A percentile compares a stretch with the other conserved stretches of the same genome.
These are phyloP conservation scores for Penicillium silybi DNA, from an alignment of 495 filamentous ascomycete genomes.

Conservation along the genomic window DNA sequence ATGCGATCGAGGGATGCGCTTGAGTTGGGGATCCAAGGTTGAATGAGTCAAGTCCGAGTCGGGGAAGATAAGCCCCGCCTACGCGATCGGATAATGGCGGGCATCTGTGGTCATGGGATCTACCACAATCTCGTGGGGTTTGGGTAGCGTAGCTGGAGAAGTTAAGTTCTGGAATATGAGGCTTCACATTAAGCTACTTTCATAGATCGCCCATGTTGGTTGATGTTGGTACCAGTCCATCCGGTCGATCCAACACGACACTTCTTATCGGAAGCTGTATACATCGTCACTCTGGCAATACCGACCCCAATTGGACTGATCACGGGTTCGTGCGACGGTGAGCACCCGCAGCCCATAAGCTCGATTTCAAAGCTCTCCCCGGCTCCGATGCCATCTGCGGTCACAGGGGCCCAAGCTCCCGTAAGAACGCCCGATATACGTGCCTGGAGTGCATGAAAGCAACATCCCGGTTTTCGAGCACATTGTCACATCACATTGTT, in stretches of 20 bases:
- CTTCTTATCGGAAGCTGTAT: neutral
- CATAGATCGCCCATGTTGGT: neutral
- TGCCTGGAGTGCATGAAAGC: conserved; percentile 20
- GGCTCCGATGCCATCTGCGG: conserved; percentile 10
- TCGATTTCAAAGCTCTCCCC: conserved; percentile 19
- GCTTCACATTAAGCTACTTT: neutral
- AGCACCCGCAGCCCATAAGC: conserved; percentile 6
- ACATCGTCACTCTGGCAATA: neutral
- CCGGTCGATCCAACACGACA: neutral
- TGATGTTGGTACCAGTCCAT: neutral
- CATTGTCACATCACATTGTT: conserved; percentile 22
- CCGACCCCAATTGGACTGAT: neutral
- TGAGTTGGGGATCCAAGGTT: neutral
- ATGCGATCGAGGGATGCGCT: neutral
- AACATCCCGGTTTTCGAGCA: conserved; percentile 3
- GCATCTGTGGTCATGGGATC: neutral
- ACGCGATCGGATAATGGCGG: conserved; percentile 15
- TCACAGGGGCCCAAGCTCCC: conserved; percentile 27
- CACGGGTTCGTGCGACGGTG: conserved; percentile 4
- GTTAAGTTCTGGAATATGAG: neutral
- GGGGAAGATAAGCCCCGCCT: conserved; percentile 17
- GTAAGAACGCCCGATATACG: conserved; percentile 11
- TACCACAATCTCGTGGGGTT: neutral
- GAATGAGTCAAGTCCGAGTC: conserved; percentile 5
- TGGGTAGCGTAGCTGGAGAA: neutral